Evolutionary conservation across 192 early-diverging fungal genomes (phyloP).

Genomic region (Cladochytrium replicatum): DNA sequence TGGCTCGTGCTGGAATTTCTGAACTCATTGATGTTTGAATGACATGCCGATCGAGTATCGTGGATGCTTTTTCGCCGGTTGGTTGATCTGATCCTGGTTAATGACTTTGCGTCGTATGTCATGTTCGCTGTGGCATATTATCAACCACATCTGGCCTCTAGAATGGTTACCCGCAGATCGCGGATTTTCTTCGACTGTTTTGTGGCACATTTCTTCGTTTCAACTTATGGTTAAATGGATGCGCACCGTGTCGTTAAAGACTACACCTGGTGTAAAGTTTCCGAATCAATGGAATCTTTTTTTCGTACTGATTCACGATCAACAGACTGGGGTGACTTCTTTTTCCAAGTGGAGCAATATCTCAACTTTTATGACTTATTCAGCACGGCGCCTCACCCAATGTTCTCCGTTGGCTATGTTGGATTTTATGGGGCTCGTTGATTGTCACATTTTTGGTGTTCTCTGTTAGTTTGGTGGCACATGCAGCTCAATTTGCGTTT

Average conservation of each 20-base stretch:
- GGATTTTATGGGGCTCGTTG: conserved; percentile 90
- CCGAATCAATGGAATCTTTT: too few relatives aligned
- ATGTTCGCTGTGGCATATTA: conserved; percentile 75
- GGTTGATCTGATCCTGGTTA: conserved; percentile 86
- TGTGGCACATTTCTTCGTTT: conserved; percentile 73
- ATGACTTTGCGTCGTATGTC: conserved; percentile 81
- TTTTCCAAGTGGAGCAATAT: conserved; percentile 88
- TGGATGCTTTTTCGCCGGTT: conserved; percentile 93
- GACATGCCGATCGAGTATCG: conserved; percentile 83
- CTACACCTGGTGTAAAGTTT: conserved; percentile 92
- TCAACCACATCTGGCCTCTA: conserved; percentile 54
- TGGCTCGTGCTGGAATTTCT: too few relatives aligned
- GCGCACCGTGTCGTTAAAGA: conserved; percentile 93
- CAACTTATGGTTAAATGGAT: conserved; percentile 93
- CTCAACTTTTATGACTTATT: conserved; percentile 89
- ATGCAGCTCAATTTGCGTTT: conserved; percentile 82
- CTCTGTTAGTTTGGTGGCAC: conserved; percentile 78
- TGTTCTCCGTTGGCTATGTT: conserved; percentile 96
- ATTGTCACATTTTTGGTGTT: conserved; percentile 87
- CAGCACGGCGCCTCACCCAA: conserved; percentile 96
- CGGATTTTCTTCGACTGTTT: conserved; percentile 62
- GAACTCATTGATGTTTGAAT: too few relatives aligned
- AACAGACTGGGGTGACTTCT: conserved; percentile 97
- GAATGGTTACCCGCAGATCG: too few relatives aligned
- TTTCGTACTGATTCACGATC: conserved; percentile 5